Percentiles rank a stretch among this genome's conserved stretches.
phyloP scores from a whole-genome alignment of 2,329 filamentous ascomycete species.

The Diaporthe amygdali region DNA sequence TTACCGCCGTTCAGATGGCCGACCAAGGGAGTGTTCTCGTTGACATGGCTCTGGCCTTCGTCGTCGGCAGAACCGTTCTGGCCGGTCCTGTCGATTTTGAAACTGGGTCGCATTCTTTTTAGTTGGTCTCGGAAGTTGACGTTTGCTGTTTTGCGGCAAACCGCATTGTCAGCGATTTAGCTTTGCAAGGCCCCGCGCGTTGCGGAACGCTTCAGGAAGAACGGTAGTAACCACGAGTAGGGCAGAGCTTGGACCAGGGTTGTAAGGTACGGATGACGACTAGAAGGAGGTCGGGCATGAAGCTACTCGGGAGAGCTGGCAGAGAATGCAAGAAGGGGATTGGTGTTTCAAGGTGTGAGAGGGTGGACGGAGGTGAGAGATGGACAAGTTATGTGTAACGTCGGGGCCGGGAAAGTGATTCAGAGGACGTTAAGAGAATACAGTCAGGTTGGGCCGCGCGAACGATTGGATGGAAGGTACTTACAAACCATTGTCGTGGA shows the following conservation, averaged over 20 bases:
- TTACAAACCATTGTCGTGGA: constrained; percentile 25
- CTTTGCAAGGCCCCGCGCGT: background rate
- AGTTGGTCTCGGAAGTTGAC: constrained; percentile 21
- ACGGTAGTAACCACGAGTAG: background rate
- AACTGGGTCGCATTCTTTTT: constrained; percentile 20
- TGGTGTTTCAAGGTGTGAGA: constrained; percentile 7
- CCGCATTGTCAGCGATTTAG: constrained; percentile 21
- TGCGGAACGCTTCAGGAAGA: background rate
- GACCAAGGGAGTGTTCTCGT: constrained; percentile 50
- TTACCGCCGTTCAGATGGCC: constrained; percentile 35
- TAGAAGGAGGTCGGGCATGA: background rate
- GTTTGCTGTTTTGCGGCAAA: constrained; percentile 21
- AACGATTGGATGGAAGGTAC: constrained; percentile 4
- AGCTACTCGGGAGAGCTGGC: background rate
- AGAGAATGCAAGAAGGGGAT: background rate
- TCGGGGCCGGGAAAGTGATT: background rate
- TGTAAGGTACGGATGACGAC: background rate
- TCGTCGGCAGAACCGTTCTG: background rate
- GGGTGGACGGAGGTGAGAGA: background rate
- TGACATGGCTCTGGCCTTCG: background rate
- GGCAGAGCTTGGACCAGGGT: background rate
- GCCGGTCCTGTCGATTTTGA: background rate
- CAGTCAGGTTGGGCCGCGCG: constrained; percentile 3
- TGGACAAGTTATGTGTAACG: background rate
- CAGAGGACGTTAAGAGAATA: background rate